Base-by-base conservation (phyloP, 352 stramenopile species). In the Pythium insidiosum region DNA sequence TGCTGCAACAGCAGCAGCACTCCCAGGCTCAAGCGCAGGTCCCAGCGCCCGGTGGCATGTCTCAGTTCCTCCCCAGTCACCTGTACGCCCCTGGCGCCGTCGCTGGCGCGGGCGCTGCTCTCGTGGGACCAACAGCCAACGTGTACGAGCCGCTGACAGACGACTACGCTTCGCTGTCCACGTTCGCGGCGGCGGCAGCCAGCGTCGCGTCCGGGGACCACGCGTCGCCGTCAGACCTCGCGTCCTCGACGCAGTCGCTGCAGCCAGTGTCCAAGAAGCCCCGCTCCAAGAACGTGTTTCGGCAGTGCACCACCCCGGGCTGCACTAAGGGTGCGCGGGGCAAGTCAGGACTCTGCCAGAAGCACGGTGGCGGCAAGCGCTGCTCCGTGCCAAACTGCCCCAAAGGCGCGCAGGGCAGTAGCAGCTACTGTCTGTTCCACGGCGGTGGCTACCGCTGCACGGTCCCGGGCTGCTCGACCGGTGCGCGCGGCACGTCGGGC, bases 371-470 rank as follows among this genome's bases (percentile, higher is more conserved):
- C 22, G 82, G 84, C 42, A 89, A 90, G 56, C 73, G 74, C 16
- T 95, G 84, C 41, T 61, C 64, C 0, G 47, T 56, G 2, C 41
- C 61, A 0, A 61, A 74, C 11, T 94, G 84, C 53, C 56, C 71
- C 28, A 94, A 95, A 47, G 82, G 84, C 12, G 84, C 80, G 5
- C 84, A 95, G 45, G 77, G 79, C 26, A 84, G 69, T 49, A 89
- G 71, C 52, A 70, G 47, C 41, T 71, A 73, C 55, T 90, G 78
- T 47, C 58, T 90, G 9, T 88, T 87, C 50, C 84, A 95, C 42
- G 84, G 84, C 38, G 84, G 82, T 6, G 84, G 79, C 35, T 88
- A 90, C 34, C 82, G 83, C 18, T 95, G 84, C 52, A 88, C 66
- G 1, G 53, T 85, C 5, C 58, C 73, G 3, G 73, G 74, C 22